Percentiles rank a stretch among this genome's conserved stretches.
These are phyloP conservation scores for Apiospora kogelbergensis DNA, from an alignment of 2,329 filamentous ascomycete genomes.

Conservation along the genomic window DNA sequence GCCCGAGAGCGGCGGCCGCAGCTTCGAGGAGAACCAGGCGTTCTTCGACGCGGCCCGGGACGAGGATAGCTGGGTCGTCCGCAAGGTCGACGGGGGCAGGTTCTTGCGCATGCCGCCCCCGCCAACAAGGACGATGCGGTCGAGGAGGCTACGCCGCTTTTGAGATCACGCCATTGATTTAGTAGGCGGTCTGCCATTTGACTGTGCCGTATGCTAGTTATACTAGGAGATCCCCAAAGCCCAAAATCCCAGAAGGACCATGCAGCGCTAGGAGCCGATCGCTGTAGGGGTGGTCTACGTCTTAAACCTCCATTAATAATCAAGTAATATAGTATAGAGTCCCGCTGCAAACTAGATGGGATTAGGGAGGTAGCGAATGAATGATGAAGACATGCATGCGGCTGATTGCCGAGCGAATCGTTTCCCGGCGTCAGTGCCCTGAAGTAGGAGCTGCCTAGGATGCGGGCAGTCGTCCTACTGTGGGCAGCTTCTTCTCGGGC, in stretches of 20 bases:
- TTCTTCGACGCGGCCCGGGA: slow-evolving; percentile 56
- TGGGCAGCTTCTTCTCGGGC: background rate
- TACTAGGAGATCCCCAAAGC: no score
- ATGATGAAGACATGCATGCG: background rate
- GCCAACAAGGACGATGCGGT: slow-evolving; percentile 11
- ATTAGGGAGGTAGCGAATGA: background rate
- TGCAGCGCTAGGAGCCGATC: background rate
- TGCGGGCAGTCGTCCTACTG: no score
- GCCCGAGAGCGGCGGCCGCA: slow-evolving; percentile 57
- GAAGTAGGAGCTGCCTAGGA: background rate
- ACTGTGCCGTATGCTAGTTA: no score
- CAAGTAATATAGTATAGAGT: background rate
- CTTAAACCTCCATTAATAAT: background rate
- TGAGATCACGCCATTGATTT: background rate
- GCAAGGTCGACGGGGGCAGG: slow-evolving; percentile 51
- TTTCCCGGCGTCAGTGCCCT: background rate
- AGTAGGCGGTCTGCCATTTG: no score
- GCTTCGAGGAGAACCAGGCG: slow-evolving; percentile 60
- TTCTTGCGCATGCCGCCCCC: slow-evolving; percentile 31
- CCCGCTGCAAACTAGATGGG: background rate
- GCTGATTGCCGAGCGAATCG: background rate
- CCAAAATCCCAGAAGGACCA: background rate
- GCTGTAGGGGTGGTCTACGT: background rate
- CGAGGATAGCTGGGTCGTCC: slow-evolving; percentile 52
- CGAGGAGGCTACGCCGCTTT: background rate